Evolutionary conservation across 768 basidiomycete species (phyloP).

Genomic region (Termitomyces eurrhizus): DNA sequence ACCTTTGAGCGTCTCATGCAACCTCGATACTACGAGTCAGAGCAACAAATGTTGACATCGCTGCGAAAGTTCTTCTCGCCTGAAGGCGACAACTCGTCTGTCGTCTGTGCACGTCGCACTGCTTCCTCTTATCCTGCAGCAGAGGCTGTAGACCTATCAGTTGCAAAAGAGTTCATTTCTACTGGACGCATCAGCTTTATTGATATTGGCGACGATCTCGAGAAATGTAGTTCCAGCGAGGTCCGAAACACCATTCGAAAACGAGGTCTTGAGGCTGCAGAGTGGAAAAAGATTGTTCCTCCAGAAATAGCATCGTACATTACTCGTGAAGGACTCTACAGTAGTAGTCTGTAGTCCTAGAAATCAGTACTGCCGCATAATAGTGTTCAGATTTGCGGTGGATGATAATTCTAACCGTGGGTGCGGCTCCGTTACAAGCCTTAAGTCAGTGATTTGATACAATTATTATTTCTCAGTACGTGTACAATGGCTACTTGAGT

Average conservation of each 20-base stretch:
- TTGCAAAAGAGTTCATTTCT: constrained; percentile 47
- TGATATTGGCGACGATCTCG: constrained; percentile 54
- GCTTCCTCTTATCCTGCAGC: constrained; percentile 8
- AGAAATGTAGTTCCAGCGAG: constrained; percentile 64
- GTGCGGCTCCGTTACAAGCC: not conserved
- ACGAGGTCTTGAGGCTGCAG: constrained; percentile 17
- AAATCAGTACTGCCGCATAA: not conserved
- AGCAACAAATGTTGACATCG: constrained; percentile 49
- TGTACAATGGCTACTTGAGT: no score
- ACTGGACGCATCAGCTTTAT: constrained; percentile 52
- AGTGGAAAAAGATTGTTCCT: constrained; percentile 19
- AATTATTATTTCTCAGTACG: no score
- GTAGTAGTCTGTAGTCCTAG: not conserved
- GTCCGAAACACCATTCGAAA: constrained; percentile 46
- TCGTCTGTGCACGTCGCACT: constrained; percentile 56
- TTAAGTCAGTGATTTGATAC: no score
- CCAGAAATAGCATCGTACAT: constrained; percentile 18
- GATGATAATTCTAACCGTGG: not conserved
- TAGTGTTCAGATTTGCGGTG: not conserved
- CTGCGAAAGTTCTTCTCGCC: constrained; percentile 58
- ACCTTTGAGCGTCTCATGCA: constrained; percentile 80
- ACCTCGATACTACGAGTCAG: constrained; percentile 66
- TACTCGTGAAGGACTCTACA: constrained; percentile 14
- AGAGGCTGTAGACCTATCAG: constrained; percentile 19
- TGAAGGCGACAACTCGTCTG: constrained; percentile 45